Evolutionary conservation across 495 filamentous ascomycete species (phyloP).

Genomic region (Platismatia glauca): DNA sequence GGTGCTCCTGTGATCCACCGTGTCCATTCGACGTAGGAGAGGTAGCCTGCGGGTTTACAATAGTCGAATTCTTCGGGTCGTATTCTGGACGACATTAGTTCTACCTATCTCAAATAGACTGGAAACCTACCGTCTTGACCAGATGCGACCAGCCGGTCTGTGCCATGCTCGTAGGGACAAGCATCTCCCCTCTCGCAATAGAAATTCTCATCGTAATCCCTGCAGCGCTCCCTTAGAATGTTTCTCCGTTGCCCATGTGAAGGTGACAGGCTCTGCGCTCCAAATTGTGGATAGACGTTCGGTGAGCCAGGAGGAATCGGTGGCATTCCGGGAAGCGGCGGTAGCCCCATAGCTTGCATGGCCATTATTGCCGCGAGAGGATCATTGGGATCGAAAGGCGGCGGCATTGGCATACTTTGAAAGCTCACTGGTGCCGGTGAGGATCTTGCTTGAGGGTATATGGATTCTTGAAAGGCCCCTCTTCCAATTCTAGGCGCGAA

Average conservation of each 20-base stretch:
- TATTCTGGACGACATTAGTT: slow-evolving; percentile 54
- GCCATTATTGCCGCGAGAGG: slow-evolving; percentile 63
- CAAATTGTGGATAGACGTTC: slow-evolving; percentile 11
- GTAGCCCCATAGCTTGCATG: slow-evolving; percentile 60
- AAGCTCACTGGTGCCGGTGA: slow-evolving; percentile 32
- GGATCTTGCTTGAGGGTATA: slow-evolving; percentile 8
- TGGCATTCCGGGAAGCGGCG: slow-evolving; percentile 46
- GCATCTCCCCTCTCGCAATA: slow-evolving; percentile 69
- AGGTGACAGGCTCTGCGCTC: slow-evolving; percentile 7
- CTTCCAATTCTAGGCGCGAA: slow-evolving; percentile 28
- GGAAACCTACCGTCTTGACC: slow-evolving; percentile 41
- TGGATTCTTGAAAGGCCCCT: slow-evolving; percentile 12
- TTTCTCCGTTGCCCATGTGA: neutral
- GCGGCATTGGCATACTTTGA: slow-evolving; percentile 41
- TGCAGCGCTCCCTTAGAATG: slow-evolving; percentile 50
- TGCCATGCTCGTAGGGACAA: slow-evolving; percentile 79
- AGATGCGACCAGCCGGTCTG: slow-evolving; percentile 45
- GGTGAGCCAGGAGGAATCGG: slow-evolving; percentile 29
- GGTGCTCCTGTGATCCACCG: slow-evolving; percentile 23
- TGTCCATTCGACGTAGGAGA: slow-evolving; percentile 19
- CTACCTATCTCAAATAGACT: neutral
- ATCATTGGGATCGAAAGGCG: slow-evolving; percentile 52
- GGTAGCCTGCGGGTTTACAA: slow-evolving; percentile 29
- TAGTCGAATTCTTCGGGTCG: slow-evolving; percentile 61
- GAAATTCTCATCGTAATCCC: slow-evolving; percentile 82